Base-by-base conservation (phyloP, 2,329 filamentous ascomycete species). In the Coniella vitis region DNA sequence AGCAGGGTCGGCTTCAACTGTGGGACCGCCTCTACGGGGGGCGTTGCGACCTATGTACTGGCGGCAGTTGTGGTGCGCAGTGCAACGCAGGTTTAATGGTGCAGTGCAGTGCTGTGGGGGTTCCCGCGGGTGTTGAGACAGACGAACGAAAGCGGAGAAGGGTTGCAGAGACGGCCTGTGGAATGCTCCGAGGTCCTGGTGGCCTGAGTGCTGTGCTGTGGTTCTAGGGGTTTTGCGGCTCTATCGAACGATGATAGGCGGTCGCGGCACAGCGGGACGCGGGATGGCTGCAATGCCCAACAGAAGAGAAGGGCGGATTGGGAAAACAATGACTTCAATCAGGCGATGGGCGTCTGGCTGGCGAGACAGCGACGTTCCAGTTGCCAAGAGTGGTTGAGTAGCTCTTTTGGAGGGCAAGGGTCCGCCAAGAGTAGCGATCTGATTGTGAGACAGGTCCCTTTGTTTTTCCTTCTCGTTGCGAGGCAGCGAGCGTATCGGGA, bases 1-100 rank as follows among this genome's bases (percentile, higher is more conserved):
- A 35, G 45, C 48, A 50, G 39, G 39, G 43, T 49, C 50, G 49
- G 45, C 38, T 19, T 40, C 46, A 38, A 36, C 21, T 35, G 14
- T 36, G 38, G 46, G 38, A 25, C 13, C 17, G 21, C 51, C 31
- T 38, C n/a, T 35, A 21, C 22, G 22, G 14, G 13, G 10, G 44
- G 17, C 17, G 25, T 29, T 10, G 5, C 44, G 35, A 22, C 14
- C 47, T 47, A 44, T 50, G 45, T 53, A 47, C 47, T 35, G 41
- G 25, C 25, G 25, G 25, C 25, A 29, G 25, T 29, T 29, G 25
- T 29, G 25, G 25, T 5, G 25, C 10, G 25, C 25, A 29, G 25
- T 29, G 25, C 25, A 29, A 10, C 10, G 25, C 25, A 29, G n/a
- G n/a, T n/a, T n/a, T n/a, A n/a, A n/a, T n/a, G n/a, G 34, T 14